Evolutionary conservation across 2,329 filamentous ascomycete genomes (phyloP).

Genomic region (Stagonosporopsis chrysanthemi): DNA sequence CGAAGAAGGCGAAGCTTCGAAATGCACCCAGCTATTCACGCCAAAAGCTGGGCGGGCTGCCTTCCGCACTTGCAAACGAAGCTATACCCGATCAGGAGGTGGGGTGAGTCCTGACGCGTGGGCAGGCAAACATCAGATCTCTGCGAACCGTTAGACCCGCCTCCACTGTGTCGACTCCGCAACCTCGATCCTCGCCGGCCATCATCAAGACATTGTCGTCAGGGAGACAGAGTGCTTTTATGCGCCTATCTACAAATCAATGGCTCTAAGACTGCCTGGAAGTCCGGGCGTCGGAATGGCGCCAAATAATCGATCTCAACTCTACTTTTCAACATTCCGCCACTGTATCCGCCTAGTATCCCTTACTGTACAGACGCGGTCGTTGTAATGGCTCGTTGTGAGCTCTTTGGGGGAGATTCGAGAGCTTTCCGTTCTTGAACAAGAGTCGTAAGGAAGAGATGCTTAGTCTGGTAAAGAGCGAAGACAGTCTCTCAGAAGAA

Average conservation of each 20-base stretch:
- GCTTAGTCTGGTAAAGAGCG: not conserved
- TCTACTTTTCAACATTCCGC: constrained; percentile 12
- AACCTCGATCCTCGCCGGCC: not conserved
- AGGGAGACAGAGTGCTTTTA: constrained; percentile 10
- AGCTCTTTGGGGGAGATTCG: not conserved
- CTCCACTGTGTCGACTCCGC: not conserved
- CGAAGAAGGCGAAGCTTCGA: constrained; percentile 17
- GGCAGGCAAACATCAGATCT: not conserved
- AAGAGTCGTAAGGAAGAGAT: not conserved
- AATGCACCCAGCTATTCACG: constrained; percentile 5
- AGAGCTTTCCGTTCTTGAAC: not conserved
- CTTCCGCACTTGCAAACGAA: not conserved
- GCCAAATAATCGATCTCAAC: constrained; percentile 10
- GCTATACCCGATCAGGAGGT: not conserved
- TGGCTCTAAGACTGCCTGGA: constrained; percentile 9
- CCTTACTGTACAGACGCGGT: constrained; percentile 8
- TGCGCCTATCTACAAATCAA: constrained; percentile 4
- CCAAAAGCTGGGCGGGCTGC: constrained; percentile 10
- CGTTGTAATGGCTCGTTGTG: not conserved
- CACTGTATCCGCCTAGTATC: constrained; percentile 12
- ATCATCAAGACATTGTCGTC: constrained; percentile 5
- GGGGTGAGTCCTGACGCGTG: not conserved
- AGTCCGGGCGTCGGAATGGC: constrained; percentile 19
- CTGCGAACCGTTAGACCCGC: not conserved
- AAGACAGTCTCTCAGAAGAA: not conserved